Evolutionary conservation across 495 filamentous ascomycete genomes (phyloP).

Genomic region (Trichodelitschia bisporula): DNA sequence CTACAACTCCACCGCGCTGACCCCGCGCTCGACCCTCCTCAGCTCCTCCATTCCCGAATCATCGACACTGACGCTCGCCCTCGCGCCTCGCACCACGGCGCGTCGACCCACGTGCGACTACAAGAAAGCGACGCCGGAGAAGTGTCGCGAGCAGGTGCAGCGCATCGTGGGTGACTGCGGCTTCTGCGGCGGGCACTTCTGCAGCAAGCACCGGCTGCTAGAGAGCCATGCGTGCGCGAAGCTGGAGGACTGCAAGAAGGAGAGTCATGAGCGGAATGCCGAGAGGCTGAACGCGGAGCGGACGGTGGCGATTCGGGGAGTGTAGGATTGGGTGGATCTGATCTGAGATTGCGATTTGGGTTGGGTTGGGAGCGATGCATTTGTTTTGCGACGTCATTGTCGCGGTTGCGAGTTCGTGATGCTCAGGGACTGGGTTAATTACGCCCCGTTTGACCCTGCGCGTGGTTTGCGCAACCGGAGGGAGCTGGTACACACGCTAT

Average conservation of each 20-base stretch:
- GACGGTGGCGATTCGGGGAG: conserved; percentile 43
- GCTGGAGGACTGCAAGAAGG: conserved; percentile 95
- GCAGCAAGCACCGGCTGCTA: conserved; percentile 74
- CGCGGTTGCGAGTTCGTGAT: too few species aligned
- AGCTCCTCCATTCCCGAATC: conserved; percentile 18
- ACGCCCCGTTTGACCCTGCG: too few species aligned
- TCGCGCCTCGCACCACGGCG: conserved; percentile 2
- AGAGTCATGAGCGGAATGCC: conserved; percentile 74
- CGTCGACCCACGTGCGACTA: neutral
- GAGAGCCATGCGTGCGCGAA: conserved; percentile 84
- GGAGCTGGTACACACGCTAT: too few species aligned
- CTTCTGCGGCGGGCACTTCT: conserved; percentile 85
- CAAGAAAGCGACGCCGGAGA: conserved; percentile 41
- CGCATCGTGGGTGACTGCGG: conserved; percentile 88
- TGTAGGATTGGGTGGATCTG: too few species aligned
- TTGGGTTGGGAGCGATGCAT: too few species aligned
- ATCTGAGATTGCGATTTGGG: too few species aligned
- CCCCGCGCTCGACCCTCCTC: conserved; percentile 9
- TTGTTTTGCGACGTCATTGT: too few species aligned
- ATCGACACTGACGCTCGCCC: conserved; percentile 18
- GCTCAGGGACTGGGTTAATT: too few species aligned
- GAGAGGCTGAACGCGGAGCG: conserved; percentile 77
- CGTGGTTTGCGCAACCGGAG: too few species aligned
- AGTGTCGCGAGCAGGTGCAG: conserved; percentile 67
- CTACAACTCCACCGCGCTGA: conserved; percentile 24